Evolutionary conservation across 140 eudicot genomes (phyloP).

Genomic region (Oenanthe javanica): DNA sequence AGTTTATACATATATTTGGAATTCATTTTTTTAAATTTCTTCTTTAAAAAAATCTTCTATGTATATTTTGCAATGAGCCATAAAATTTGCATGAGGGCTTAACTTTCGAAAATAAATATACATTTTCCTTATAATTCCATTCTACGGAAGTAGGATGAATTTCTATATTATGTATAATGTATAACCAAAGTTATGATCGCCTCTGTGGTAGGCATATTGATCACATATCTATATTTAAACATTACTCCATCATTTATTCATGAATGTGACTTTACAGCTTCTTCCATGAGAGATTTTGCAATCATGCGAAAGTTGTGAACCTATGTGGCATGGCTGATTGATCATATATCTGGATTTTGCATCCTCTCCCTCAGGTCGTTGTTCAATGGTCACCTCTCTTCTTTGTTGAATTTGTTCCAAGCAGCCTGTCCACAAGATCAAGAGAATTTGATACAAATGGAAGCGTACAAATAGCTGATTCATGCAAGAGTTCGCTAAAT

Average conservation of each 20-base stretch:
- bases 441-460: neutral
- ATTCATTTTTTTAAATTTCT: neutral
- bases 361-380: neutral
- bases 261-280: neutral
- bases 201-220: neutral
- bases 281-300: neutral
- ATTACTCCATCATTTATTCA: neutral
- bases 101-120: neutral
- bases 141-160: neutral
- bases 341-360: neutral
- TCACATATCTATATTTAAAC: neutral
- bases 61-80: neutral
- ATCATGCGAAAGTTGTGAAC: neutral
- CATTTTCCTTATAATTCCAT: neutral
- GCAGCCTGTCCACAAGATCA: conserved; percentile 51
- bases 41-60: neutral
- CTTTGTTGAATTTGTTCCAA: conserved; percentile 77
- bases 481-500: no score
- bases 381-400: conserved; percentile 62
- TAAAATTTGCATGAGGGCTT: neutral
- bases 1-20: no score
- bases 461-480: neutral
- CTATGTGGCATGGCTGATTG: neutral
- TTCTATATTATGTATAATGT: neutral
- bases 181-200: neutral